Evolutionary conservation across 495 filamentous ascomycete species (phyloP).

Genomic region (Tuber magnatum): DNA sequence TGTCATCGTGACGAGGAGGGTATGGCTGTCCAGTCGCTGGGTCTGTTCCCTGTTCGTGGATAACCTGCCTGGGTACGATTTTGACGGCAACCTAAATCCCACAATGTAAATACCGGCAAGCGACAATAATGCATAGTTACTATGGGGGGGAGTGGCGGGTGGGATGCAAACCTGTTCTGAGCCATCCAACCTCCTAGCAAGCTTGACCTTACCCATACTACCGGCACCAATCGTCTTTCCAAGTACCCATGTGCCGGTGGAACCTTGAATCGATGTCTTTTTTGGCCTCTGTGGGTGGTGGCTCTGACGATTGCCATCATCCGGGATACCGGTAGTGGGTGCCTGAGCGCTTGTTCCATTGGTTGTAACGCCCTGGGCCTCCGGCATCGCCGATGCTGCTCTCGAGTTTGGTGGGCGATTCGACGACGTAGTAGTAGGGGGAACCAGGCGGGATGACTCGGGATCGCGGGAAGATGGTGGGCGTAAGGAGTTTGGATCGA

Average conservation of each 20-base stretch:
- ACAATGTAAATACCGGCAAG: constrained; percentile 12
- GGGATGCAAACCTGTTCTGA: constrained; percentile 62
- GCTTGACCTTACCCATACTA: constrained; percentile 94
- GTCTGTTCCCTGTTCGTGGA: constrained; percentile 39
- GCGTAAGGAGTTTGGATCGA: constrained; percentile 22
- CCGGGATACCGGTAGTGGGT: constrained; percentile 24
- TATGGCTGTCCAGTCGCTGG: constrained; percentile 39
- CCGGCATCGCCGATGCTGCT: constrained; percentile 38
- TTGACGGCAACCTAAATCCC: constrained; percentile 77
- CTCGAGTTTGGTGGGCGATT: constrained; percentile 35
- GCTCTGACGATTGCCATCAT: constrained; percentile 23
- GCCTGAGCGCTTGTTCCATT: constrained; percentile 30
- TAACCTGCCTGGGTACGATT: constrained; percentile 75
- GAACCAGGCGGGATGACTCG: constrained; percentile 28
- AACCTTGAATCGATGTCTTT: constrained; percentile 40
- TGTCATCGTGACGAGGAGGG: constrained; percentile 40
- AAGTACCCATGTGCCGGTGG: constrained; percentile 62
- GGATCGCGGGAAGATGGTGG: constrained; percentile 28
- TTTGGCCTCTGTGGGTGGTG: constrained; percentile 35
- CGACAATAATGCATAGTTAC: constrained; percentile 13
- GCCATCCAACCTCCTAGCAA: constrained; percentile 72
- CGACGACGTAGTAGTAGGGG: constrained; percentile 18
- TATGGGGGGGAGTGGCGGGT: neutral
- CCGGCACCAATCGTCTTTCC: constrained; percentile 97
- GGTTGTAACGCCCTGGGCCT: constrained; percentile 23